Conservation (phyloP, 1,284 basidiomycete species). For the Cryptococcus sp. region DNA sequence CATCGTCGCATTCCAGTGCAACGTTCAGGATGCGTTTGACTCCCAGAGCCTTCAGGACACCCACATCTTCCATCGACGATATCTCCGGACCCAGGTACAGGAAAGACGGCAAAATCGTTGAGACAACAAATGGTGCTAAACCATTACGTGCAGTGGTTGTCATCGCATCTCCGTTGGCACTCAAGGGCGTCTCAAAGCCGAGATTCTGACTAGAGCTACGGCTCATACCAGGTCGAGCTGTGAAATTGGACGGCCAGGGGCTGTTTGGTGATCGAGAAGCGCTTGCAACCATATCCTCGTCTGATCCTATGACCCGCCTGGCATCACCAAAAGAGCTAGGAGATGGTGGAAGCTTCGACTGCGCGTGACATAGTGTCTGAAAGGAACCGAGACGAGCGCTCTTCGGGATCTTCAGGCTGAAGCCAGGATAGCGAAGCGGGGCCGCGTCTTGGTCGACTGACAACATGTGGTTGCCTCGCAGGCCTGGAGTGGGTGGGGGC, state of each 20-base stretch:
- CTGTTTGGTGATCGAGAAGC: neutral
- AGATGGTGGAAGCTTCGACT: slow-evolving; percentile 36
- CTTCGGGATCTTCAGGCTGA: slow-evolving; percentile 17
- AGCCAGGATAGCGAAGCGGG: slow-evolving; percentile 13
- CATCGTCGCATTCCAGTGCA: slow-evolving; percentile 83
- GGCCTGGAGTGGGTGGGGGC: slow-evolving; percentile 11
- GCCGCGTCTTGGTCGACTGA: neutral
- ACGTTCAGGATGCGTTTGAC: slow-evolving; percentile 88
- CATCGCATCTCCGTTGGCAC: neutral
- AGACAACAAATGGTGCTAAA: slow-evolving; percentile 66
- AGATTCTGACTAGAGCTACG: slow-evolving; percentile 5
- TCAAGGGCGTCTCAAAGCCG: slow-evolving; percentile 54
- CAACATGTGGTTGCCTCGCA: neutral
- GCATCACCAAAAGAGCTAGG: slow-evolving; percentile 36
- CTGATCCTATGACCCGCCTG: slow-evolving; percentile 7
- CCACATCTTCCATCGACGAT: slow-evolving; percentile 70
- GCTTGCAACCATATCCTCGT: slow-evolving; percentile 8
- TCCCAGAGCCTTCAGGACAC: slow-evolving; percentile 70
- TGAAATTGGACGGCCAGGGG: neutral
- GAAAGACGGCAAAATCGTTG: slow-evolving; percentile 85
- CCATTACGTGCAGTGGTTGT: slow-evolving; percentile 58
- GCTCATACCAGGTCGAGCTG: neutral
- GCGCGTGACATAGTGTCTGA: slow-evolving; percentile 29
- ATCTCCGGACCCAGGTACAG: slow-evolving; percentile 89
- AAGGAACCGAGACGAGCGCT: slow-evolving; percentile 21